phyloP scores from a whole-genome alignment of 345 rosid genomes.

The Lepidium africanum region DNA sequence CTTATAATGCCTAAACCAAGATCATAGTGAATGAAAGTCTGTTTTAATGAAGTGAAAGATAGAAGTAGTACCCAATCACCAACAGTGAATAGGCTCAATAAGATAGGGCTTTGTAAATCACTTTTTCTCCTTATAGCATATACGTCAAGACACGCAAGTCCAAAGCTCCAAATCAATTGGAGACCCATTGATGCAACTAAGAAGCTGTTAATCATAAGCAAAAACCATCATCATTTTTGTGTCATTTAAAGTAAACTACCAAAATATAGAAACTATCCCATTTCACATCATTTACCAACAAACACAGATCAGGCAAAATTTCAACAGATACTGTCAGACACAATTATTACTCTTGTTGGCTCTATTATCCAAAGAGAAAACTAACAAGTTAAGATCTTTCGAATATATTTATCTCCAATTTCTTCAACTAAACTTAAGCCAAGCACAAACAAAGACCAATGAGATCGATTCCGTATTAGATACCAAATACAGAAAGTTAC shows the following conservation, averaged over 20 bases:
- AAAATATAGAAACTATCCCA: background rate
- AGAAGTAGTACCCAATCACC: constrained; percentile 77
- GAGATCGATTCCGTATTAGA: background rate
- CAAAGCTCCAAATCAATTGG: constrained; percentile 92
- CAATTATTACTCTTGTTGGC: background rate
- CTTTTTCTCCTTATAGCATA: constrained; percentile 68
- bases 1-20: background rate
- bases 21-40: background rate
- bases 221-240: background rate
- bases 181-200: constrained; percentile 97
- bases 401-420: background rate
- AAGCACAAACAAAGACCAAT: background rate
- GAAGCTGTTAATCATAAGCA: constrained; percentile 47
- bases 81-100: constrained; percentile 80
- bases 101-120: constrained; percentile 75
- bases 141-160: constrained; percentile 85
- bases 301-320: background rate
- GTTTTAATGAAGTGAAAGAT: background rate
- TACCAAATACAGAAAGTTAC: constrained; percentile 25
- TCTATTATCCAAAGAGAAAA: background rate
- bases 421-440: background rate
- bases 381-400: background rate
- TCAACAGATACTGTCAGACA: background rate
- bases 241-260: background rate
- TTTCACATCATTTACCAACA: background rate